Conservation (phyloP, 1,284 basidiomycete species). For the Ganoderma sp. region DNA sequence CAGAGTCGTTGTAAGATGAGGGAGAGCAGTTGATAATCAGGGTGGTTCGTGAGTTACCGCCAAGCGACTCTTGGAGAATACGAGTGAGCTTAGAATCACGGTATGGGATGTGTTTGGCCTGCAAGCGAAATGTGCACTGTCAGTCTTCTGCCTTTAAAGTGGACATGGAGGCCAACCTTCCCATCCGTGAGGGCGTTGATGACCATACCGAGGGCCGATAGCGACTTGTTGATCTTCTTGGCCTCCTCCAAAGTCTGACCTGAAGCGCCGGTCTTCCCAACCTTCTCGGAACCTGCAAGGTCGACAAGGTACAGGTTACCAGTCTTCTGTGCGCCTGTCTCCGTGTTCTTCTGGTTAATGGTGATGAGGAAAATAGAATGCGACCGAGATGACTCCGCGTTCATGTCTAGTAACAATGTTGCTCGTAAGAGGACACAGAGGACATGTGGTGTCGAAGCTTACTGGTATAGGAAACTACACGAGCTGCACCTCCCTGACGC, state of each 20-base stretch:
- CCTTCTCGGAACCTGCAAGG: constrained; percentile 98
- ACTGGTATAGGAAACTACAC: constrained; percentile 97
- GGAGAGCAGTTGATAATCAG: constrained; percentile 99
- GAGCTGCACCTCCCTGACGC: constrained; percentile 91
- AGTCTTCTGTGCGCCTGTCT: constrained; percentile 94
- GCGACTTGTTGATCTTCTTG: constrained; percentile 99
- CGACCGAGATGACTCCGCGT: constrained; percentile 98
- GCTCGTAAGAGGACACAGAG: constrained; percentile 3
- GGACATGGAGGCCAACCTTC: constrained; percentile 63
- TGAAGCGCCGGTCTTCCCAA: constrained; percentile 98
- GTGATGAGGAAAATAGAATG: constrained; percentile 99
- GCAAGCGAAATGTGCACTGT: background rate
- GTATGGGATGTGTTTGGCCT: constrained; percentile 98
- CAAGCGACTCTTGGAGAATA: constrained; percentile 99
- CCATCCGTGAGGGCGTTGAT: constrained; percentile 98
- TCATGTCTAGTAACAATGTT: constrained; percentile 82
- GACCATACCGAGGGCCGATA: constrained; percentile 99
- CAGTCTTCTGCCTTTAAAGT: constrained; percentile 3
- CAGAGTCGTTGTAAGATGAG: constrained; percentile 94
- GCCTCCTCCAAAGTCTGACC: constrained; percentile 99
- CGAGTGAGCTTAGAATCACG: constrained; percentile 99
- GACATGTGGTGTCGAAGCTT: constrained; percentile 41
- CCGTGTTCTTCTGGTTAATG: constrained; percentile 96
- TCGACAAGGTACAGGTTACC: constrained; percentile 99
- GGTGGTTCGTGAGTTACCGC: constrained; percentile 98